phyloP scores from a whole-genome alignment of 2,329 filamentous ascomycete species.

The Botrytis squamosa region DNA sequence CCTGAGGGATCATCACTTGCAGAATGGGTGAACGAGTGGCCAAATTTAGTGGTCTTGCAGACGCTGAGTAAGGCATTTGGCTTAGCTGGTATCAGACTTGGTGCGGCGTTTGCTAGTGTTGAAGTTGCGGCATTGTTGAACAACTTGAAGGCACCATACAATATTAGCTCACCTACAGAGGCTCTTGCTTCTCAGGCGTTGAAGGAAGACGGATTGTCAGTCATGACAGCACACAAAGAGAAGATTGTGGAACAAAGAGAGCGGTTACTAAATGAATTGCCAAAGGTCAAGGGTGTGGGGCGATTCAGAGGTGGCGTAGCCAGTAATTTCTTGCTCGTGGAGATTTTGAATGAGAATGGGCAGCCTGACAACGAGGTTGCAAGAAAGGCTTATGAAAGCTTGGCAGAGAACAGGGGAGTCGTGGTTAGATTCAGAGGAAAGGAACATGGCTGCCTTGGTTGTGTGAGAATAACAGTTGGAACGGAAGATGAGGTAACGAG shows the following conservation, averaged over 20 bases:
- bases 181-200: constrained; percentile 76
- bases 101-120: constrained; percentile 75
- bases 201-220: constrained; percentile 60
- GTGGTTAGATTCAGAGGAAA: constrained; percentile 93
- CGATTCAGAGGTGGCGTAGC: constrained; percentile 74
- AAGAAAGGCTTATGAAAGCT: constrained; percentile 73
- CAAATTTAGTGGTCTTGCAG: constrained; percentile 96
- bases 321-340: constrained; percentile 87
- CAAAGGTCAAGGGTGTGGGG: constrained; percentile 74
- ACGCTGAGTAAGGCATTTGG: constrained; percentile 98
- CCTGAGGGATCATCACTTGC: constrained; percentile 76
- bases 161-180: constrained; percentile 85
- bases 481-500: constrained; percentile 82
- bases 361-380: constrained; percentile 78
- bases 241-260: constrained; percentile 74
- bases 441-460: constrained; percentile 85
- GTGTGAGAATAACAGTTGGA: constrained; percentile 86
- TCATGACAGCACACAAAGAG: constrained; percentile 71
- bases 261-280: constrained; percentile 71
- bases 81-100: constrained; percentile 87
- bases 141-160: constrained; percentile 93
- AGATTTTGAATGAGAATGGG: constrained; percentile 73
- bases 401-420: constrained; percentile 84
- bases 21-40: constrained; percentile 88
- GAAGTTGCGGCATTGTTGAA: constrained; percentile 80